Conservation (phyloP, 2,329 filamentous ascomycete genomes). For the Aspergillus unguis region DNA sequence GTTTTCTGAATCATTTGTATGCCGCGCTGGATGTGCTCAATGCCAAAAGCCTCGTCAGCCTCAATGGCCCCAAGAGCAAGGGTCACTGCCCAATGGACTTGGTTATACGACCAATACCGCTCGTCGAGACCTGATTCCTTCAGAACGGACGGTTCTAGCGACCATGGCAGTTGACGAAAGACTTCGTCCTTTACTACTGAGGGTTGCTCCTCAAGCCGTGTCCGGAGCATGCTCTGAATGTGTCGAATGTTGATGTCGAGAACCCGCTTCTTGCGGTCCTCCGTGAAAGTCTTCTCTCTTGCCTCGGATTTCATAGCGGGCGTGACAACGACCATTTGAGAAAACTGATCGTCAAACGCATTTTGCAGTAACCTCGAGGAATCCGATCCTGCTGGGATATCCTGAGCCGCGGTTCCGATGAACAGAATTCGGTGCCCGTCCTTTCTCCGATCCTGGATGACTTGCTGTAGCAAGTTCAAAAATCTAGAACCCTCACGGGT, state of each 20-base stretch:
- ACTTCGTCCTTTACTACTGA: conserved; percentile 33
- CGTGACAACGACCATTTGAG: conserved; percentile 54
- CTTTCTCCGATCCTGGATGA: conserved; percentile 69
- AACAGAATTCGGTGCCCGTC: conserved; percentile 71
- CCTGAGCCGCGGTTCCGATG: conserved; percentile 68
- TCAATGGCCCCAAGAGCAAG: conserved; percentile 51
- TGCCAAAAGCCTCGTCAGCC: conserved; percentile 39
- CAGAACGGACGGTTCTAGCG: conserved; percentile 25
- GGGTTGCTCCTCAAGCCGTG: conserved; percentile 33
- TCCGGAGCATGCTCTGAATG: conserved; percentile 59
- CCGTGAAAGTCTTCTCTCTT: conserved; percentile 43
- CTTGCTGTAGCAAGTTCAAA: conserved; percentile 64
- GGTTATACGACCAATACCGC: conserved; percentile 57
- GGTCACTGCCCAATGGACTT: conserved; percentile 59
- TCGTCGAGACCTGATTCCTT: conserved; percentile 46
- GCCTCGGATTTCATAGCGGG: conserved; percentile 43
- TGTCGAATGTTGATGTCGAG: conserved; percentile 62
- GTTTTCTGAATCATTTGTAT: conserved; percentile 42
- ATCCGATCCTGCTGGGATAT: conserved; percentile 39
- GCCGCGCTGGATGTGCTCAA: conserved; percentile 37
- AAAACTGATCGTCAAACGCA: conserved; percentile 45
- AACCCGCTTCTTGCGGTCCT: conserved; percentile 49
- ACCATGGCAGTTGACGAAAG: conserved; percentile 30
- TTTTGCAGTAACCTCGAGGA: conserved; percentile 48
- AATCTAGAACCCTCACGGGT: conserved; percentile 67